A percentile compares a stretch with the other conserved stretches of the same genome.
Conservation (phyloP, 2,329 filamentous ascomycete species). For the Aureobasidium pullulans region DNA sequence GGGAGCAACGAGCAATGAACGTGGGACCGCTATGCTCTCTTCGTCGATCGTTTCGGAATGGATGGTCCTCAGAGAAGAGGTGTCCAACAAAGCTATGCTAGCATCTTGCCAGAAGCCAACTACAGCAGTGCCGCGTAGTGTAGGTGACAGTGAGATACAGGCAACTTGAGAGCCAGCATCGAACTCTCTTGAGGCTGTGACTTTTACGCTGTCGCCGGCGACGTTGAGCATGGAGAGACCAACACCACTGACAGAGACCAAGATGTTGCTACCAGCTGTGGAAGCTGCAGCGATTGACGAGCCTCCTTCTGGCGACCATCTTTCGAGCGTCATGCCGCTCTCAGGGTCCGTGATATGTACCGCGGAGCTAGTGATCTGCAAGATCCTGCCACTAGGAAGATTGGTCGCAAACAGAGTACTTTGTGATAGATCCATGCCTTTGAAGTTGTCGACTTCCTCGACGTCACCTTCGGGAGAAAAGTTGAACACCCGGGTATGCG, state of each 20-base stretch:
- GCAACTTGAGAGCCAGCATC: conserved; percentile 69
- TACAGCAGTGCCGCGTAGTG: conserved; percentile 60
- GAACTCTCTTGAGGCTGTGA: conserved; percentile 54
- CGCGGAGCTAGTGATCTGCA: conserved; percentile 67
- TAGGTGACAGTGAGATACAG: conserved; percentile 67
- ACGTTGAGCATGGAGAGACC: conserved; percentile 63
- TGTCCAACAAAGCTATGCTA: conserved; percentile 64
- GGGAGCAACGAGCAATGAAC: conserved; percentile 72
- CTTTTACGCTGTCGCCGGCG: conserved; percentile 46
- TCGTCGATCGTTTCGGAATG: conserved; percentile 52
- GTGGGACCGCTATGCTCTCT: conserved; percentile 70
- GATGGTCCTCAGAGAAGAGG: conserved; percentile 58
- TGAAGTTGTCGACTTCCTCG: conserved; percentile 75
- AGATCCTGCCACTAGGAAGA: conserved; percentile 50
- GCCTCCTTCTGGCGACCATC: conserved; percentile 48
- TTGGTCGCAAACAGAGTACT: conserved; percentile 67
- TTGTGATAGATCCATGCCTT: conserved; percentile 60
- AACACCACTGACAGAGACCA: conserved; percentile 72
- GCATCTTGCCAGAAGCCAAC: conserved; percentile 86
- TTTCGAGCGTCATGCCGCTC: conserved; percentile 43
- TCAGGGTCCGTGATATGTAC: conserved; percentile 58
- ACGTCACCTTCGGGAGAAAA: conserved; percentile 71
- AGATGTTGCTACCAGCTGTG: conserved; percentile 59
- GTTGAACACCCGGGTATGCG: conserved; percentile 73
- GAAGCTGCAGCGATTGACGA: conserved; percentile 69